Conservation (phyloP, 805 yeast species). For the Cyberlindnera mycetangii region DNA sequence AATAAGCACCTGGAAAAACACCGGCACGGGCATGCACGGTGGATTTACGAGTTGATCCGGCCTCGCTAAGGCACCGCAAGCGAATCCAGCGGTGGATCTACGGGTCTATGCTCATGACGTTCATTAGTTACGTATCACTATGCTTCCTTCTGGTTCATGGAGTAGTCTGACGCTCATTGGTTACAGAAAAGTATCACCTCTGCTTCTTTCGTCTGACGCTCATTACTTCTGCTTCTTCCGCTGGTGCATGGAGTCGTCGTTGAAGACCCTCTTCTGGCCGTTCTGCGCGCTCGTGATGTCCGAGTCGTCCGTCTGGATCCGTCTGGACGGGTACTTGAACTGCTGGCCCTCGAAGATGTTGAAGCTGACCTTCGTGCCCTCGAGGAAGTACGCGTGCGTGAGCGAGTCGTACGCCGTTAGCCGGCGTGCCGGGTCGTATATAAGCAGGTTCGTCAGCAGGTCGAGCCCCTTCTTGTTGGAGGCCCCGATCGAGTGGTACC, state of each 20-base stretch:
- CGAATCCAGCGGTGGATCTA: no score
- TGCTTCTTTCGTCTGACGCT: no score
- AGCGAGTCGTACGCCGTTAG: conserved; percentile 77
- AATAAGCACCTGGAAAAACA: no score
- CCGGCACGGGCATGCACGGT: no score
- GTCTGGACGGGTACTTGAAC: conserved; percentile 77
- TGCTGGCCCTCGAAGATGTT: conserved; percentile 79
- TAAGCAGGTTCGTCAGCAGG: conserved; percentile 60
- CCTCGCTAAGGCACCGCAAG: no score
- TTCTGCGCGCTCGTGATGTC: conserved; percentile 51
- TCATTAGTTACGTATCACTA: no score
- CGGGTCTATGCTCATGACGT: no score
- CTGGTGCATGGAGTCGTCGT: conserved; percentile 22
- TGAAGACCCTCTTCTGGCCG: conserved; percentile 30
- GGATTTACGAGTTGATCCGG: no score
- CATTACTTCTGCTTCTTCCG: conserved; percentile 29
- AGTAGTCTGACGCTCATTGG: no score
- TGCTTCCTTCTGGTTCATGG: no score
- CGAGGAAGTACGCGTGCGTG: conserved; percentile 75
- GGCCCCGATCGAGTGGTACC: conserved; percentile 87
- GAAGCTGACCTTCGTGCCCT: conserved; percentile 60
- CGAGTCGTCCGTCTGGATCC: conserved; percentile 83
- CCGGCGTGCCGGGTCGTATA: conserved; percentile 79
- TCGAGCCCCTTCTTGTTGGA: conserved; percentile 65
- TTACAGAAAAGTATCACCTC: no score